Evolutionary conservation across 2,329 filamentous ascomycete genomes (phyloP).

Genomic region (Cladosporium cucumerinum): DNA sequence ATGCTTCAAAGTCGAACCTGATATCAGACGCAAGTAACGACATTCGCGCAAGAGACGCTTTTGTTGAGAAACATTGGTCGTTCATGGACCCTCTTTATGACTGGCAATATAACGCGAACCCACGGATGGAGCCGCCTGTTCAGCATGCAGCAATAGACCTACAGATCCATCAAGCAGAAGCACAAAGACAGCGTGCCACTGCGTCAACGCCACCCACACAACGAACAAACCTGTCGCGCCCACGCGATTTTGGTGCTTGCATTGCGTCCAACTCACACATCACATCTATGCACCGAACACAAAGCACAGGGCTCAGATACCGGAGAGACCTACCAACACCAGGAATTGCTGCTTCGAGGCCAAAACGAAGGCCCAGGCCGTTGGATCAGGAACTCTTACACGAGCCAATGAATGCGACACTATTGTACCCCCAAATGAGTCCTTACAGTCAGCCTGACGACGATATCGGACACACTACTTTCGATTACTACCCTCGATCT

Average conservation of each 20-base stretch:
- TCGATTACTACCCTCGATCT: conserved; percentile 19
- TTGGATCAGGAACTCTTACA: conserved; percentile 13
- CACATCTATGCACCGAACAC: conserved; percentile 12
- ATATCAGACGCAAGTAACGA: background rate
- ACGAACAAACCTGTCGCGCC: conserved; percentile 21
- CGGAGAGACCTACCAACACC: conserved; percentile 1
- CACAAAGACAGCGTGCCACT: conserved; percentile 11
- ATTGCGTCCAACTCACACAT: conserved; percentile 12
- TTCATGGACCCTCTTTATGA: background rate
- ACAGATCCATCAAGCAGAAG: background rate
- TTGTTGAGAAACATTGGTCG: background rate
- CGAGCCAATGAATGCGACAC: conserved; percentile 15
- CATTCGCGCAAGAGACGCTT: background rate
- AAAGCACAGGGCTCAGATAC: background rate
- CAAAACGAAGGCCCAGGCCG: conserved; percentile 13
- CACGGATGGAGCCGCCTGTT: background rate
- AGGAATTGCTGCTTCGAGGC: background rate
- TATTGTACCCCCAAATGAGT: conserved; percentile 27
- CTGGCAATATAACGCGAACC: background rate
- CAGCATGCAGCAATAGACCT: background rate
- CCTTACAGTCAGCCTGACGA: conserved; percentile 21
- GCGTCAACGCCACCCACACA: conserved; percentile 24
- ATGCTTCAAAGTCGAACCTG: background rate
- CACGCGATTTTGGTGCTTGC: conserved; percentile 7
- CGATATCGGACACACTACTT: conserved; percentile 8